Evolutionary conservation across 805 yeast genomes (phyloP).

Genomic region (Kregervanrija pseudodelftensis): DNA sequence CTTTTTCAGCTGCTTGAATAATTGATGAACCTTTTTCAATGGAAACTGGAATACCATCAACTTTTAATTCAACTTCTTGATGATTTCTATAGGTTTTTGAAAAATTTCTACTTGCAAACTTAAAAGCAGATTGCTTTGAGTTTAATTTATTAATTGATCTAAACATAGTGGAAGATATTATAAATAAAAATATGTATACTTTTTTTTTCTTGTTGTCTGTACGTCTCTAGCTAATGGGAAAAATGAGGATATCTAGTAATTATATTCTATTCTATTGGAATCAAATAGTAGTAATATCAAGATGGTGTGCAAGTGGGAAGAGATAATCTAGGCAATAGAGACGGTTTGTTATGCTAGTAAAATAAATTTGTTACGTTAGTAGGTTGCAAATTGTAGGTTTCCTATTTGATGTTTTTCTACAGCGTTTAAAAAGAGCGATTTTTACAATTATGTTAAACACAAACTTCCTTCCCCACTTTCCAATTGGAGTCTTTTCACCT

Average conservation of each 20-base stretch:
- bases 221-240: neutral
- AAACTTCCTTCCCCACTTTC: no score
- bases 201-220: neutral
- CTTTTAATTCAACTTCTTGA: constrained; percentile 31
- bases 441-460: no score
- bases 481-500: no score
- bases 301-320: no score
- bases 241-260: neutral
- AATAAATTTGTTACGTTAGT: no score
- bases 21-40: constrained; percentile 84
- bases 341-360: no score
- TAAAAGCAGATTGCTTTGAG: constrained; percentile 3
- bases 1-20: constrained; percentile 87
- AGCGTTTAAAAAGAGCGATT: no score
- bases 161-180: constrained; percentile 6
- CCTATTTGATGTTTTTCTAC: no score
- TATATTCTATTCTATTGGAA: neutral
- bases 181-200: neutral
- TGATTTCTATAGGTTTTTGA: constrained; percentile 2
- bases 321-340: no score
- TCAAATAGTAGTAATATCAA: no score
- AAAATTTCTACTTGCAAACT: constrained; percentile 8
- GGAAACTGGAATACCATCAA: constrained; percentile 68
- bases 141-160: constrained; percentile 11
- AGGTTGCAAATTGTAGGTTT: no score